These are phyloP conservation scores for Venturia pyrina DNA, from an alignment of 2,329 filamentous ascomycete species.

Conservation along the genomic window DNA sequence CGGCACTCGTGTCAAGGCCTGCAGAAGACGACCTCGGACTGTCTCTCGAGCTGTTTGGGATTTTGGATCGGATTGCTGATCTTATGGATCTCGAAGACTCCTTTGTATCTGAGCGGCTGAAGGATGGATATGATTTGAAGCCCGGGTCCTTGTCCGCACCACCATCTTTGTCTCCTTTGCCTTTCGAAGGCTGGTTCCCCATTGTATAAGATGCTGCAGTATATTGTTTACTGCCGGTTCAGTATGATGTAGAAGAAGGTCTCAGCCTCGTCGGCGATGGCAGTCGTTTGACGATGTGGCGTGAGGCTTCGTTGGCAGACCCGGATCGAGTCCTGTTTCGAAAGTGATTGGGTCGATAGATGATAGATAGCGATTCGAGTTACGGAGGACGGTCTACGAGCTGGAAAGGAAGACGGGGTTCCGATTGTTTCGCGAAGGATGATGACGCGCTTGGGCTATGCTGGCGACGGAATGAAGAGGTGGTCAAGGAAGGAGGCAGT, in stretches of 20 bases:
- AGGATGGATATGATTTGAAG: constrained; percentile 81
- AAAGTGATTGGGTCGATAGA: neutral
- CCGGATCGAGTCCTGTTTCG: neutral
- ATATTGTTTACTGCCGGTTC: neutral
- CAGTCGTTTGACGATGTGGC: neutral
- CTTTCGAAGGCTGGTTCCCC: constrained; percentile 11
- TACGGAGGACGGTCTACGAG: neutral
- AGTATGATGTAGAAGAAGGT: neutral
- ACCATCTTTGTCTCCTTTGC: neutral
- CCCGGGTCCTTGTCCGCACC: constrained; percentile 33
- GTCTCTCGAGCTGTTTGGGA: constrained; percentile 65
- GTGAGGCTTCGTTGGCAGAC: neutral
- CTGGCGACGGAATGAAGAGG: neutral
- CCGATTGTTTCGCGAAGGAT: neutral
- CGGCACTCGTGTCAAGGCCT: constrained; percentile 39
- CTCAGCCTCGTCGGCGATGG: neutral
- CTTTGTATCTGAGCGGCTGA: constrained; percentile 85
- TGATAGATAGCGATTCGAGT: neutral
- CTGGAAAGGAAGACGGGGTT: neutral
- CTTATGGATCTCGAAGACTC: constrained; percentile 83
- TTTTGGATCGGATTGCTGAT: constrained; percentile 75
- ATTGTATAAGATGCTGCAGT: constrained; percentile 1
- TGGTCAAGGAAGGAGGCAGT: neutral
- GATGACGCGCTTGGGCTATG: neutral
- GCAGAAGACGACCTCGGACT: constrained; percentile 71